Evolutionary conservation across 768 basidiomycete genomes (phyloP).

Genomic region (Steccherinum ochraceum): DNA sequence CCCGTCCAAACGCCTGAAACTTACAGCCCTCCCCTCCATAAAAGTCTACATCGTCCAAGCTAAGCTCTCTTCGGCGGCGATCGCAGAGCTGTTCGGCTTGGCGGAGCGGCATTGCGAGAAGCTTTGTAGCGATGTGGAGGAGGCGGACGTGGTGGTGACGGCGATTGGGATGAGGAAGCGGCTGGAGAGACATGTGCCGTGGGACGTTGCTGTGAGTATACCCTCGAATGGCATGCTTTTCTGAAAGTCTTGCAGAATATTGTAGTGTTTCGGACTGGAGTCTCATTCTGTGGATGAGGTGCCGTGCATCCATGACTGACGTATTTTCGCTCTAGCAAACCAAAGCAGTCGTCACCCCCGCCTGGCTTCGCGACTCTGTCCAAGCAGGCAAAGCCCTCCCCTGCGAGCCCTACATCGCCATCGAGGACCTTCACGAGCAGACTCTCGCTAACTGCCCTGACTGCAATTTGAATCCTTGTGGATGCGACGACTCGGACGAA

Average conservation of each 20-base stretch:
- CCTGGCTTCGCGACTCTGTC: slow-evolving; percentile 63
- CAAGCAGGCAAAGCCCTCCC: slow-evolving; percentile 37
- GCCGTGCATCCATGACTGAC: neutral
- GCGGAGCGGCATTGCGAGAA: slow-evolving; percentile 23
- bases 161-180: slow-evolving; percentile 59
- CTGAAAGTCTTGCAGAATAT: too few relatives aligned
- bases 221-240: too few relatives aligned
- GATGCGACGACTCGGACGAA: slow-evolving; percentile 16
- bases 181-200: slow-evolving; percentile 62
- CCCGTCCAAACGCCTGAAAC: neutral
- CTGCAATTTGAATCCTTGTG: slow-evolving; percentile 18
- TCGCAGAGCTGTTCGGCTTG: slow-evolving; percentile 23
- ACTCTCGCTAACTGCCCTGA: slow-evolving; percentile 41
- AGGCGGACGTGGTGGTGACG: slow-evolving; percentile 65
- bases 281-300: too few relatives aligned
- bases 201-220: slow-evolving; percentile 57
- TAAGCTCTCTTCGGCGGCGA: slow-evolving; percentile 18
- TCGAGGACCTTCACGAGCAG: slow-evolving; percentile 43
- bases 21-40: slow-evolving; percentile 11
- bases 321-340: slow-evolving; percentile 36
- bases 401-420: slow-evolving; percentile 50
- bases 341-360: slow-evolving; percentile 63
- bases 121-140: slow-evolving; percentile 32
- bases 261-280: too few relatives aligned
- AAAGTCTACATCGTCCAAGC: slow-evolving; percentile 23